Evolutionary conservation across 352 stramenopile species (phyloP).

Genomic region (Halophytophthora polymorphica): DNA sequence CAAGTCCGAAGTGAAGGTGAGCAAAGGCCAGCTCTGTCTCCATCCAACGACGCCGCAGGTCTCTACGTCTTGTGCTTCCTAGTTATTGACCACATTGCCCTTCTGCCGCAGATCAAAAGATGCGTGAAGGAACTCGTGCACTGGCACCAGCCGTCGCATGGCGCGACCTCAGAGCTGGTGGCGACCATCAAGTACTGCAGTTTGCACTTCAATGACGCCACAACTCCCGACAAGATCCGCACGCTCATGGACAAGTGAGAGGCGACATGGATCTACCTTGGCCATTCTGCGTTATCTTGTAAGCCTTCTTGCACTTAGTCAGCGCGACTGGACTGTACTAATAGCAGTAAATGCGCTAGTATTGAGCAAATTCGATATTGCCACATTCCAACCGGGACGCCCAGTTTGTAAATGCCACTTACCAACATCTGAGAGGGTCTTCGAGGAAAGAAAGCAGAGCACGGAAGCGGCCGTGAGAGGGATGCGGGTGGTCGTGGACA

Average conservation of each 20-base stretch:
- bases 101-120: constrained; percentile 41
- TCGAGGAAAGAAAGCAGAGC: too few species aligned
- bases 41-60: not conserved
- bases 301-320: too few species aligned
- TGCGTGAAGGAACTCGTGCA: constrained; percentile 52
- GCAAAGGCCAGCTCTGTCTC: not conserved
- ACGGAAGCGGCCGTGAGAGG: too few species aligned
- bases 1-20: constrained; percentile 57
- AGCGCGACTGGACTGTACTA: too few species aligned
- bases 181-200: constrained; percentile 55
- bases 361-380: too few species aligned
- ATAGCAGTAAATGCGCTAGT: too few species aligned
- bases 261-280: not conserved
- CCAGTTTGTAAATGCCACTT: not conserved
- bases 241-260: constrained; percentile 33
- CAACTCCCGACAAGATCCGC: constrained; percentile 46
- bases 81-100: not conserved
- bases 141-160: constrained; percentile 27
- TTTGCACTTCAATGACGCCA: constrained; percentile 43
- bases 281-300: not conserved
- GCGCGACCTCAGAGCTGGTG: constrained; percentile 37
- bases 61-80: too few species aligned
- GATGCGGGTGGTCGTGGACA: constrained; percentile 70
- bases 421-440: too few species aligned
- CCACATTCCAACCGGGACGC: constrained; percentile 2